These are phyloP conservation scores for Diddensiella santjacobensis DNA, from an alignment of 805 yeast species.

Conservation along the genomic window DNA sequence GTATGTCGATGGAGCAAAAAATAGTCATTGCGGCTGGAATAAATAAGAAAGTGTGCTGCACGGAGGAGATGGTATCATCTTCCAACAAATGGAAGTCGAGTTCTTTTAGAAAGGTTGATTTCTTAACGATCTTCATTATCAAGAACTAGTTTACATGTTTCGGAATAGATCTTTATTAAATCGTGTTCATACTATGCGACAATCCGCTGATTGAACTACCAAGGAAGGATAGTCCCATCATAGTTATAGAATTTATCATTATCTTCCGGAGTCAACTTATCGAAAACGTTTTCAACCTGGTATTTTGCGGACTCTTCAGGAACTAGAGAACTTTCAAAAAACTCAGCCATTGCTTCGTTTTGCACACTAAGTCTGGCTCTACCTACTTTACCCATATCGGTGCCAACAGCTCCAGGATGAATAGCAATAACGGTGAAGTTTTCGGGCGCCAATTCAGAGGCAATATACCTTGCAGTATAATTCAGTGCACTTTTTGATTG, in stretches of 20 bases:
- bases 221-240: conserved; percentile 15
- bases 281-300: conserved; percentile 21
- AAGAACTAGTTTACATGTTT: too few relatives aligned
- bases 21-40: too few relatives aligned
- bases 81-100: too few relatives aligned
- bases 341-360: conserved; percentile 7
- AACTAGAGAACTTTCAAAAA: conserved; percentile 8
- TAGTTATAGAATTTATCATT: conserved; percentile 25
- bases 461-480: conserved; percentile 30
- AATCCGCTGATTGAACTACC: conserved; percentile 8
- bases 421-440: conserved; percentile 33
- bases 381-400: conserved; percentile 33
- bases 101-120: too few relatives aligned
- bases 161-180: too few relatives aligned
- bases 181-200: too few relatives aligned
- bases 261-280: conserved; percentile 25
- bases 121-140: too few relatives aligned
- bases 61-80: too few relatives aligned
- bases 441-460: conserved; percentile 28
- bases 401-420: conserved; percentile 42
- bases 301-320: conserved; percentile 29
- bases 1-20: too few relatives aligned
- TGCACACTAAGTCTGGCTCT: conserved; percentile 2
- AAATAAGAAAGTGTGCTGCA: too few relatives aligned
- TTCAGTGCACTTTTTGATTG: conserved; percentile 40